These are phyloP conservation scores for Chaetothyriales sp. DNA, from an alignment of 2,329 filamentous ascomycete genomes.

Conservation along the genomic window DNA sequence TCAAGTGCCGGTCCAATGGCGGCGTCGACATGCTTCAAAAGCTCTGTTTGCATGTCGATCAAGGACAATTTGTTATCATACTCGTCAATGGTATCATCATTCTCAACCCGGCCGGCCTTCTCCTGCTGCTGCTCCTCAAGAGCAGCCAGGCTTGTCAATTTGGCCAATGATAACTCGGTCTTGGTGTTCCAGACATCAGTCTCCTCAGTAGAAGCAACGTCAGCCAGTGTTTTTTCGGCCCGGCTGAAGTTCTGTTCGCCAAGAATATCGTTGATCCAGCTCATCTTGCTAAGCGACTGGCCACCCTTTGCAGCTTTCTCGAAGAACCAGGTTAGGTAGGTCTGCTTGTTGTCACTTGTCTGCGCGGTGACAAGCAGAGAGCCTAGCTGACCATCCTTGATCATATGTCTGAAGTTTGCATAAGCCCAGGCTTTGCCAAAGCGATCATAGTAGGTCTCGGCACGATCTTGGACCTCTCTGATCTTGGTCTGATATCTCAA, in stretches of 20 bases:
- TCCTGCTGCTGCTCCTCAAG: slow-evolving; percentile 33
- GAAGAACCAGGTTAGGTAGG: slow-evolving; percentile 65
- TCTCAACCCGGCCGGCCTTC: slow-evolving; percentile 11
- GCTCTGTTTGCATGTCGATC: slow-evolving; percentile 63
- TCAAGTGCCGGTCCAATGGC: slow-evolving; percentile 63
- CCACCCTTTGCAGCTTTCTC: slow-evolving; percentile 52
- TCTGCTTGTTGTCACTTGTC: slow-evolving; percentile 41
- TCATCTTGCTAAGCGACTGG: slow-evolving; percentile 48
- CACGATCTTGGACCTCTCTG: slow-evolving; percentile 24
- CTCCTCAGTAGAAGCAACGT: slow-evolving; percentile 58
- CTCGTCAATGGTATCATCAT: slow-evolving; percentile 27
- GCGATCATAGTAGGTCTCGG: slow-evolving; percentile 35
- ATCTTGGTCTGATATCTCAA: slow-evolving; percentile 19
- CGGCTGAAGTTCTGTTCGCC: slow-evolving; percentile 60
- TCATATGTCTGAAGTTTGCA: slow-evolving; percentile 67
- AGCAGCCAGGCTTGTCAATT: slow-evolving; percentile 61
- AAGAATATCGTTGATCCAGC: slow-evolving; percentile 89
- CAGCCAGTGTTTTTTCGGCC: slow-evolving; percentile 57
- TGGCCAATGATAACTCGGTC: slow-evolving; percentile 78
- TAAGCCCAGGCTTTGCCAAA: slow-evolving; percentile 42
- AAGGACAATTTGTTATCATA: slow-evolving; percentile 27
- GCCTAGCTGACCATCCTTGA: slow-evolving; percentile 52
- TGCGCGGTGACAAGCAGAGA: slow-evolving; percentile 52
- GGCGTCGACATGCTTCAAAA: slow-evolving; percentile 58
- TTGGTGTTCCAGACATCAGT: slow-evolving; percentile 83